Base-by-base conservation (phyloP, 2,329 filamentous ascomycete genomes). In the Mycosphaerella sp. region DNA sequence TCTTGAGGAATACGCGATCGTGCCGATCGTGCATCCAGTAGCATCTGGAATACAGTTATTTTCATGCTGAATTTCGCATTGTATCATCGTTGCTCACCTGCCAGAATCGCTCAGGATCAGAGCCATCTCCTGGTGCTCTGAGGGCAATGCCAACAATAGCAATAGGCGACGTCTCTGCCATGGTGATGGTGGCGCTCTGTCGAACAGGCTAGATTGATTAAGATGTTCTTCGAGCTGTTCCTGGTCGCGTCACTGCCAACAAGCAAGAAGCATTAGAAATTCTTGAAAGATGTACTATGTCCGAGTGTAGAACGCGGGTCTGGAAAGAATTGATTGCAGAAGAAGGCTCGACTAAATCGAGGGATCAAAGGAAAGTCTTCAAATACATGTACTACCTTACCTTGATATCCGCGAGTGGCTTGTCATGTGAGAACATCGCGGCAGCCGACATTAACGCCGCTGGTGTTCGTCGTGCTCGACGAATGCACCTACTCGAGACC, bases 91-190 rank as follows among this genome's bases (percentile, higher is more conserved):
- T 36, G 32, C 32, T 36, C 39, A 41, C 17, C 39, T 32, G 40
- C 48, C 48, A 51, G 29, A 51, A 51, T 7, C 38, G 34, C 50
- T 53, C 50, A 26, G 50, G 50, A 42, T 53, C 50, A 9, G 50
- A 46, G 42, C 43, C 50, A 53, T 53, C 50, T 29, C 44, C 43
- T 5, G 50, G 50, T 23, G 38, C 42, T 39, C 44, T 31, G 9
- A 53, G 50, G 9, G 43, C 21, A 32, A 46, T 46, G 42, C 50
- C 50, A 39, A 53, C 50, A n/a, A 53, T 47, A 17, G 50, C 50
- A 7, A 53, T 40, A 10, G 50, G 50, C 9, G 39, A 21, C 9
- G 23, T 17, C 21, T 23, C 14, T 6, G n/a, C 26, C 48, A 51
- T 51, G 31, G 7, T 36, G 8, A 9, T 12, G 8, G 32, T 36